phyloP scores from a whole-genome alignment of 1,139 yeast species.

The Debaryomyces subglobosus region DNA sequence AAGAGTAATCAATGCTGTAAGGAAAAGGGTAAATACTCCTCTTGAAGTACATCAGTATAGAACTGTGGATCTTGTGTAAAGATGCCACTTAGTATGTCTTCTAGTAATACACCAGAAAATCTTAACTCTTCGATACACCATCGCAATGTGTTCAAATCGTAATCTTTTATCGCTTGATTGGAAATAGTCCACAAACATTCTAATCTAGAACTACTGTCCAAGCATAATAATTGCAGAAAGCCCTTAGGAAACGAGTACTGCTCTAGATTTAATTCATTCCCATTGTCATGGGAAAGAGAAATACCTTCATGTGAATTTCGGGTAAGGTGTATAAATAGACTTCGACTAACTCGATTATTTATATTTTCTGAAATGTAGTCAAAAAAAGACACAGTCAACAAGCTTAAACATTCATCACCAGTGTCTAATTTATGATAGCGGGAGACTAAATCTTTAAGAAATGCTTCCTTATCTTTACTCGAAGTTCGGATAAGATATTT shows the following conservation, averaged over 20 bases:
- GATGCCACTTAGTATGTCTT: constrained; percentile 21
- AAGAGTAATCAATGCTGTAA: neutral
- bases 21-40: neutral
- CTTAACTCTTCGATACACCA: constrained; percentile 43
- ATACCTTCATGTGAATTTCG: neutral
- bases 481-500: constrained; percentile 16
- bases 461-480: constrained; percentile 7
- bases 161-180: constrained; percentile 24
- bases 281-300: neutral
- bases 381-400: constrained; percentile 15
- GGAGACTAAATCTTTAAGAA: constrained; percentile 16
- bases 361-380: constrained; percentile 13
- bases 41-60: constrained; percentile 5
- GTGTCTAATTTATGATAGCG: constrained; percentile 14
- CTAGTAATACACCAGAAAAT: constrained; percentile 29
- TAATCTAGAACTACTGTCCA: constrained; percentile 10
- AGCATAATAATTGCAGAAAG: constrained; percentile 9
- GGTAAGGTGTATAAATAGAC: constrained; percentile 10
- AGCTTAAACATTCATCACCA: constrained; percentile 16
- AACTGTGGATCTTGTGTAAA: constrained; percentile 4
- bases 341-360: constrained; percentile 16
- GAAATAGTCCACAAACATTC: constrained; percentile 23
- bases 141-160: constrained; percentile 25
- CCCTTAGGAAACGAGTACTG: constrained; percentile 17
- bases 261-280: constrained; percentile 11